phyloP scores from a whole-genome alignment of 1,284 basidiomycete genomes.

The Leccinum insolens region DNA sequence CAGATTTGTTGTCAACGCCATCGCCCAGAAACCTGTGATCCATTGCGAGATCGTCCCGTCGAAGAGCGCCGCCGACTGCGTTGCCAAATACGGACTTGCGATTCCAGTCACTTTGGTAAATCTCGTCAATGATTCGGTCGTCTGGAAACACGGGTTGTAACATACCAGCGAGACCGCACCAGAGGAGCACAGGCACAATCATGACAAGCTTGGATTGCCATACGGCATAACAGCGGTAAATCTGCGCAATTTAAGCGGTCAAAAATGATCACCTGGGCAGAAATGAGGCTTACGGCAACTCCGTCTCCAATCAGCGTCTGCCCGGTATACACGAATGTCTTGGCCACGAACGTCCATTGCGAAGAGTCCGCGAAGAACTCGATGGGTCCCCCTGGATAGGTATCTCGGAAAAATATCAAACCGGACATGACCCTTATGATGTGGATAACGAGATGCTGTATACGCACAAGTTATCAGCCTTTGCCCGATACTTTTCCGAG shows the following conservation, averaged over 20 bases:
- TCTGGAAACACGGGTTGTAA: not conserved
- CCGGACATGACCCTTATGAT: not conserved
- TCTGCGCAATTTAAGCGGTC: too few species aligned
- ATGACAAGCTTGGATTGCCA: too few species aligned
- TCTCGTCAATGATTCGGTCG: not conserved
- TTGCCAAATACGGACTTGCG: not conserved
- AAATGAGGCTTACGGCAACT: not conserved
- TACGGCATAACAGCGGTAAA: too few species aligned
- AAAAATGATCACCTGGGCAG: too few species aligned
- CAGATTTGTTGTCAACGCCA: not conserved
- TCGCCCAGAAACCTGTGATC: conserved; percentile 1
- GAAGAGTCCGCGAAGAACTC: not conserved
- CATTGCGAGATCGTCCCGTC: not conserved
- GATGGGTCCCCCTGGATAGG: not conserved
- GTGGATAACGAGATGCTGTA: conserved; percentile 1
- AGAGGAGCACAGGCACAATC: too few species aligned
- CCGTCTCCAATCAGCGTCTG: conserved; percentile 1
- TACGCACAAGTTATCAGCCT: not conserved
- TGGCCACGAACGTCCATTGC: not conserved
- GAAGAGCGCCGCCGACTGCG: not conserved
- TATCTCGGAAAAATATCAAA: not conserved
- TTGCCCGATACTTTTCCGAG: not conserved
- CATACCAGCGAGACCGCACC: too few species aligned
- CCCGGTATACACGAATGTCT: not conserved
- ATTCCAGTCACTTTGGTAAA: not conserved